These are phyloP conservation scores for Solanum stenotomum DNA, from an alignment of 257 asterid genomes.

Conservation along the genomic window DNA sequence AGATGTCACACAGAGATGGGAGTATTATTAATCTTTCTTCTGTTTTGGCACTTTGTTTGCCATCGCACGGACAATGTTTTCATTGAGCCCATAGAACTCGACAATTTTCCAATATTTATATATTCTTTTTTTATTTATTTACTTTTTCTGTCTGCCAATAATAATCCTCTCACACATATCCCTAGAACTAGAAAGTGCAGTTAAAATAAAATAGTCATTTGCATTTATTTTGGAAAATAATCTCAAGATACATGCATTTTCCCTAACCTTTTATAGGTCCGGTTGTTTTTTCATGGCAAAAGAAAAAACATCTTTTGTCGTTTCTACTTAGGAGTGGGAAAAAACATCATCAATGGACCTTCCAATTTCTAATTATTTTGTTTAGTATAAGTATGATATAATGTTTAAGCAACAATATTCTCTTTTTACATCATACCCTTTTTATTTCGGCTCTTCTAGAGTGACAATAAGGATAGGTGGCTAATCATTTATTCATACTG, in stretches of 20 bases:
- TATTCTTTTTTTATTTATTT: not conserved
- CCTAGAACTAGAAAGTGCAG: not conserved
- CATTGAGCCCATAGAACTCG: not conserved
- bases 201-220: not conserved
- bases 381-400: not conserved
- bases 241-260: not conserved
- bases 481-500: not conserved
- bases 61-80: not conserved
- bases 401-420: not conserved
- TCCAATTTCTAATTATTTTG: not conserved
- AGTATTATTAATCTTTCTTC: not conserved
- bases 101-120: not conserved
- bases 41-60: not conserved
- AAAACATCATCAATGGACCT: not conserved
- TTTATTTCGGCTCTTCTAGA: not conserved
- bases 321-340: not conserved
- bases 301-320: not conserved
- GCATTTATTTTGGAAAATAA: not conserved
- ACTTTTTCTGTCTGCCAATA: not conserved
- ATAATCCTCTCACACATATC: not conserved
- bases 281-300: not conserved
- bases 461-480: not conserved
- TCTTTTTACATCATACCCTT: not conserved
- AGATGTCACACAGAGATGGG: too few species aligned
- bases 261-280: not conserved